phyloP scores from a whole-genome alignment of 768 basidiomycete species.

The Lentinula lateritia region DNA sequence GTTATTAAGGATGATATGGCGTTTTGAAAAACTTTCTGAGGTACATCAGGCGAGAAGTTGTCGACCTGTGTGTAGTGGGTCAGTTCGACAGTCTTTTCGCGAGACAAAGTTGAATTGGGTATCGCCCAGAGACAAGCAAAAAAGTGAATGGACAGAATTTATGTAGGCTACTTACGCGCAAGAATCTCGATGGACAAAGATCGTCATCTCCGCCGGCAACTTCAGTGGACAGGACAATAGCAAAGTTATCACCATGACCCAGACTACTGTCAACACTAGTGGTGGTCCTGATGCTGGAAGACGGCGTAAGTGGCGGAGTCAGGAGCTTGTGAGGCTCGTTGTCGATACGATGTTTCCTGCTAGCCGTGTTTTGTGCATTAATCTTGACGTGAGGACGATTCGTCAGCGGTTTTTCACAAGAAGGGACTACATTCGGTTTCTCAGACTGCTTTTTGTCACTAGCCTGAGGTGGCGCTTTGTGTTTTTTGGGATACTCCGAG shows the following conservation, averaged over 20 bases:
- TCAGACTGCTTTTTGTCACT: not conserved
- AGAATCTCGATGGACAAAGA: conserved; percentile 11
- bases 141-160: not conserved
- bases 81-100: not conserved
- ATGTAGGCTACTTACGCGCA: conserved; percentile 11
- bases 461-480: conserved; percentile 8
- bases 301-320: conserved; percentile 51
- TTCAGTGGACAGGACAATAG: not conserved
- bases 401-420: not conserved
- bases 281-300: conserved; percentile 25
- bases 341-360: not conserved
- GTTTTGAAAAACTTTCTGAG: conserved; percentile 19
- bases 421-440: conserved; percentile 18
- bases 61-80: conserved; percentile 27
- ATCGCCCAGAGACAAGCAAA: not conserved
- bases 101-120: not conserved
- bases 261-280: conserved; percentile 10
- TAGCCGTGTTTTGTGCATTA: not conserved
- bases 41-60: conserved; percentile 28
- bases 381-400: conserved; percentile 1
- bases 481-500: conserved; percentile 15
- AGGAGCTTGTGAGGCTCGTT: conserved; percentile 21
- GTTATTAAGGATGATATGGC: conserved; percentile 3
- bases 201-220: conserved; percentile 9
- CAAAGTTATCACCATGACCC: conserved; percentile 9